Evolutionary conservation across 805 yeast species (phyloP).

Genomic region (Isabelozyma heimii): DNA sequence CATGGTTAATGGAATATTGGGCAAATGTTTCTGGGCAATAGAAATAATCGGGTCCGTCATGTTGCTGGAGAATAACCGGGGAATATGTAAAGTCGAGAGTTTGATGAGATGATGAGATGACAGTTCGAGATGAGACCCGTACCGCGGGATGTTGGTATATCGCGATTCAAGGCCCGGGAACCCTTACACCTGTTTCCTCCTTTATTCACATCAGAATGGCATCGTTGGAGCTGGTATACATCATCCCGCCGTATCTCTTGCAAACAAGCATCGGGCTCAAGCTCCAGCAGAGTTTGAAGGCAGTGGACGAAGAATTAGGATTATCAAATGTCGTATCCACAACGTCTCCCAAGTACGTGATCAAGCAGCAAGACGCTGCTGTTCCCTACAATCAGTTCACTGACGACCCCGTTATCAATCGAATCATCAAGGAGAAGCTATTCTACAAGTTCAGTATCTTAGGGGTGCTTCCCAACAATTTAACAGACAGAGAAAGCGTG

Average conservation of each 20-base stretch:
- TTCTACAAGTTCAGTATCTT: slow-evolving; percentile 31
- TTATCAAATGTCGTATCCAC: slow-evolving; percentile 23
- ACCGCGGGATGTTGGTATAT: background rate
- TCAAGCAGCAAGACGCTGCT: slow-evolving; percentile 7
- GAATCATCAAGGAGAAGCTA: slow-evolving; percentile 30
- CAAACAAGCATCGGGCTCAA: slow-evolving; percentile 34
- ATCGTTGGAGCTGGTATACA: slow-evolving; percentile 21
- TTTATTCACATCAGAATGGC: slow-evolving; percentile 4
- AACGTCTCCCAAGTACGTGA: slow-evolving; percentile 22
- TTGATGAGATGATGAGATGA: background rate
- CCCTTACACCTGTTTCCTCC: background rate
- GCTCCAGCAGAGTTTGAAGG: slow-evolving; percentile 22
- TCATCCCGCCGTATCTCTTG: slow-evolving; percentile 43
- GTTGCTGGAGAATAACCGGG: background rate
- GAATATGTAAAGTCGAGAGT: background rate
- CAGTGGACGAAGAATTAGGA: slow-evolving; percentile 22
- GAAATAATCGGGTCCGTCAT: slow-evolving; percentile 58
- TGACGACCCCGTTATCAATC: slow-evolving; percentile 28
- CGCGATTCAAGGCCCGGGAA: too few species aligned
- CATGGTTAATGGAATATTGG: slow-evolving; percentile 48
- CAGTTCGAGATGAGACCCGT: background rate
- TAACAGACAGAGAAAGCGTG: slow-evolving; percentile 17
- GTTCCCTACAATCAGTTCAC: slow-evolving; percentile 17
- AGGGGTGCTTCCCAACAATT: slow-evolving; percentile 35
- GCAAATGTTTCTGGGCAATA: slow-evolving; percentile 41